Conservation (phyloP, 1,284 basidiomycete species). For the Puccinia polysora region DNA sequence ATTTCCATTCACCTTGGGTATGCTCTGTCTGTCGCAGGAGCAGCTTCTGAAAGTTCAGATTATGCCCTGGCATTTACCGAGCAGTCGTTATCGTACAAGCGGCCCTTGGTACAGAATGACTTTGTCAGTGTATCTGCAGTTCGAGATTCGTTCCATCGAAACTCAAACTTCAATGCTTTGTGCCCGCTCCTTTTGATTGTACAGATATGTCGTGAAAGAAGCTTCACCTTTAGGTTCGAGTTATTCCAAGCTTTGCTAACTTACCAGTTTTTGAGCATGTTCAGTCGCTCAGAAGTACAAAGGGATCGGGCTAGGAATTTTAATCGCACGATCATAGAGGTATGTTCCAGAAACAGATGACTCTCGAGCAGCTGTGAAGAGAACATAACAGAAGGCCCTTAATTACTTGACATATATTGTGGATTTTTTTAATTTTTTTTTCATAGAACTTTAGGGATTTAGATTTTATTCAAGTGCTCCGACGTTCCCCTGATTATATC, state of each 20-base stretch:
- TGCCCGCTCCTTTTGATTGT: background rate
- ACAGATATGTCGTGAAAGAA: background rate
- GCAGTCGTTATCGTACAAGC: slow-evolving; percentile 28
- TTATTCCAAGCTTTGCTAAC: slow-evolving; percentile 30
- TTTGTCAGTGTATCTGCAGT: slow-evolving; percentile 11
- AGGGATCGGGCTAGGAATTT: slow-evolving; percentile 11
- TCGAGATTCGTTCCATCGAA: background rate
- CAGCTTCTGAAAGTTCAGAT: slow-evolving; percentile 22
- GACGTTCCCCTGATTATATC: slow-evolving; percentile 31
- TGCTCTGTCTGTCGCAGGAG: slow-evolving; percentile 26
- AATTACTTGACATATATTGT: background rate
- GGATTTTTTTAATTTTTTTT: background rate
- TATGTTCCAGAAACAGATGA: background rate
- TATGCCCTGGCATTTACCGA: slow-evolving; percentile 27
- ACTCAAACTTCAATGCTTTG: background rate
- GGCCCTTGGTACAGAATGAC: slow-evolving; percentile 27
- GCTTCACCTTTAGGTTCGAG: slow-evolving; percentile 32
- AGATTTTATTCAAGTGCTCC: slow-evolving; percentile 4
- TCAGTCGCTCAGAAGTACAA: slow-evolving; percentile 26
- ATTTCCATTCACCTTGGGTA: slow-evolving; percentile 39
- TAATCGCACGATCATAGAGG: slow-evolving; percentile 13
- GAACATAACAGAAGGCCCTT: background rate
- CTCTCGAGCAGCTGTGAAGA: background rate
- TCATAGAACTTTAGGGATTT: slow-evolving; percentile 36
- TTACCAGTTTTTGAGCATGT: slow-evolving; percentile 35